A percentile compares a stretch with the other conserved stretches of the same genome.
These are phyloP conservation scores for Ascochyta lentis DNA, from an alignment of 2,329 filamentous ascomycete genomes.

Conservation along the genomic window DNA sequence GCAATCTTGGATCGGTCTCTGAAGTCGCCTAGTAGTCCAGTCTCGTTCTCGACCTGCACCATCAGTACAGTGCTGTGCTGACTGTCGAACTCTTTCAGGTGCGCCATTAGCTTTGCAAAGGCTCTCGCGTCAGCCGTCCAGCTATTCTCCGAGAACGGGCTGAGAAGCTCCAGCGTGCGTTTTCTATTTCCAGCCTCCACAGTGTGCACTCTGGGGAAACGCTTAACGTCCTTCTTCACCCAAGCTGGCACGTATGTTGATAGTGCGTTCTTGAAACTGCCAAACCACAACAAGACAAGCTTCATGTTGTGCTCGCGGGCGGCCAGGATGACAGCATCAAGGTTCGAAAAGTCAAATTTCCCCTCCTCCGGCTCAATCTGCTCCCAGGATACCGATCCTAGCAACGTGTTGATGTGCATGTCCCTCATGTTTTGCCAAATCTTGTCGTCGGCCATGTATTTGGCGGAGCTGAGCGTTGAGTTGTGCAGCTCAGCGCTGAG, in stretches of 20 bases:
- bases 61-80: slow-evolving; percentile 60
- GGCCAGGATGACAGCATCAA: slow-evolving; percentile 51
- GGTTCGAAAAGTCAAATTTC: slow-evolving; percentile 51
- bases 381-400: slow-evolving; percentile 57
- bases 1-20: slow-evolving; percentile 55
- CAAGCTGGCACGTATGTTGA: slow-evolving; percentile 39
- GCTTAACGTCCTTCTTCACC: slow-evolving; percentile 45
- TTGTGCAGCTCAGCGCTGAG: slow-evolving; percentile 57
- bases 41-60: slow-evolving; percentile 66
- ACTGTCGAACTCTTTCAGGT: slow-evolving; percentile 54
- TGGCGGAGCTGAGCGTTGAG: slow-evolving; percentile 54
- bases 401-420: slow-evolving; percentile 54
- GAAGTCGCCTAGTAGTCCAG: slow-evolving; percentile 60
- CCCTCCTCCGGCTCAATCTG: slow-evolving; percentile 56
- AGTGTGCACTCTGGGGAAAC: slow-evolving; percentile 35
- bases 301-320: slow-evolving; percentile 49
- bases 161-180: slow-evolving; percentile 31
- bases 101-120: slow-evolving; percentile 49
- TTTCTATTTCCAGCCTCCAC: slow-evolving; percentile 29
- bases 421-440: slow-evolving; percentile 53
- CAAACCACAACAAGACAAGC: slow-evolving; percentile 57
- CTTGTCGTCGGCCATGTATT: slow-evolving; percentile 51
- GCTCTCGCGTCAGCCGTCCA: slow-evolving; percentile 50
- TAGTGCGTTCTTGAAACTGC: slow-evolving; percentile 55
- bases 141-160: slow-evolving; percentile 46